Conservation (phyloP, 2,329 filamentous ascomycete species). For the Neurospora sp. region DNA sequence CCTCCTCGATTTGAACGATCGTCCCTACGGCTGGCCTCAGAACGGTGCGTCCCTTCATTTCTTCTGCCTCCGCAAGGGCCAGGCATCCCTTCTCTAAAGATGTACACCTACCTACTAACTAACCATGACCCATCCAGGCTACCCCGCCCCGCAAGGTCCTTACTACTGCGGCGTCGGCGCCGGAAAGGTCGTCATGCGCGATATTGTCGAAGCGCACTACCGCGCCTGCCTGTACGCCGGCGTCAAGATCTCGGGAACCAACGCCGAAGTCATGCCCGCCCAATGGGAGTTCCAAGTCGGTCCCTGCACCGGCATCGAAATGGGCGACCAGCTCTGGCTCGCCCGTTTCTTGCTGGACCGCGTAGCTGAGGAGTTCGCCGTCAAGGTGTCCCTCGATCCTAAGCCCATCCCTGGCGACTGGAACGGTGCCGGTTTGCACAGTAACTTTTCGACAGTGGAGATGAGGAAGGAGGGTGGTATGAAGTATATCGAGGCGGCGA, state of each 20-base stretch:
- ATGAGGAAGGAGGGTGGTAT: conserved; percentile 88
- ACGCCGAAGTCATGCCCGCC: conserved; percentile 80
- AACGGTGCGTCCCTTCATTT: conserved; percentile 24
- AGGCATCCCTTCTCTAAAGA: too few species aligned
- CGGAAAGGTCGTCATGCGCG: conserved; percentile 92
- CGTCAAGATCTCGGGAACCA: conserved; percentile 91
- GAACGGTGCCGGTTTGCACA: conserved; percentile 90
- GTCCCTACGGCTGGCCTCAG: conserved; percentile 84
- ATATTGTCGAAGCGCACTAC: conserved; percentile 83
- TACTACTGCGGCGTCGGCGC: conserved; percentile 97
- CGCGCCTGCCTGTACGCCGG: conserved; percentile 68
- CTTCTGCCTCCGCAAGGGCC: too few species aligned
- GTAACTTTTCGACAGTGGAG: conserved; percentile 79
- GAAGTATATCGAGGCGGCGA: conserved; percentile 78
- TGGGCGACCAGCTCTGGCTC: conserved; percentile 95
- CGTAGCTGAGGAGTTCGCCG: conserved; percentile 89
- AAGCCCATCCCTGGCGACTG: conserved; percentile 90
- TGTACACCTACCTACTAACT: too few species aligned
- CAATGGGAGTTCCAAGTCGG: conserved; percentile 98
- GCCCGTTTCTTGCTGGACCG: conserved; percentile 70
- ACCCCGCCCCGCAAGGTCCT: conserved; percentile 60
- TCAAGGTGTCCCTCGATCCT: conserved; percentile 84
- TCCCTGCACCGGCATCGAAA: conserved; percentile 73
- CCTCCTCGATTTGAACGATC: conserved; percentile 70
- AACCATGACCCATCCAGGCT: conserved; percentile 1